Evolutionary conservation across 495 filamentous ascomycete species (phyloP), one percentile per base, ranked within the genome.

Genomic region (Aspergillus homomorphus): DNA sequence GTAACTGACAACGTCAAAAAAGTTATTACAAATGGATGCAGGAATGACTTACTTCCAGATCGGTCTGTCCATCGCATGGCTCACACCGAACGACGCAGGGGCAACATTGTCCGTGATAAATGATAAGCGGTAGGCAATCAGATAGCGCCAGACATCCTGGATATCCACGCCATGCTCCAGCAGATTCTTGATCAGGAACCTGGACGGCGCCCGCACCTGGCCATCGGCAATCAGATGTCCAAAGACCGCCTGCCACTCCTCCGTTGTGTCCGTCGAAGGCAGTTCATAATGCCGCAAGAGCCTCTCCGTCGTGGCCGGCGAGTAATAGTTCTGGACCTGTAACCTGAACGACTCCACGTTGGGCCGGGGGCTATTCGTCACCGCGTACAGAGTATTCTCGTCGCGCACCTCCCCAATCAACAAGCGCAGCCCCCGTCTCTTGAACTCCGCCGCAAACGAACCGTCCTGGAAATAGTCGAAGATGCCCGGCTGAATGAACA

Each of bases 381-480:
- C 62, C 0, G 67, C 74, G 62, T 81, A 80, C 1, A 77, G 60
- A 41, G 70, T 75, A 42, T 79, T 72, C 33, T 80, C 80, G 45
- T 80, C 75, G 4, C 66, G 52, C 23, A 78, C 75, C 61, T 81
- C 78, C 19, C 79, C 78, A 52, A 78, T 77, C 22, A 81, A 66
- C 23, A 82, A 51, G 18, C 69, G 73, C 44, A 80, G 66, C 0
- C 67, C 66, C 10, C 73, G 61, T 18, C 54, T 58, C 30, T 70
- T 68, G 66, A 81, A 77, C 15, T 71, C 57, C 1, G 51, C 28
- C 1, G 73, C 79, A 43, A 81, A 80, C 44, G 63, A 62, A 1
- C 78, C 79, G 20, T 59, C 66, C n/a, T 69, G 64, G 58, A 78
- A 70, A 21, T 73, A 71, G 3, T 70, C 57, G 19, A 76, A 73